Evolutionary conservation across 768 basidiomycete species (phyloP).

Genomic region (Boletellus sp.): DNA sequence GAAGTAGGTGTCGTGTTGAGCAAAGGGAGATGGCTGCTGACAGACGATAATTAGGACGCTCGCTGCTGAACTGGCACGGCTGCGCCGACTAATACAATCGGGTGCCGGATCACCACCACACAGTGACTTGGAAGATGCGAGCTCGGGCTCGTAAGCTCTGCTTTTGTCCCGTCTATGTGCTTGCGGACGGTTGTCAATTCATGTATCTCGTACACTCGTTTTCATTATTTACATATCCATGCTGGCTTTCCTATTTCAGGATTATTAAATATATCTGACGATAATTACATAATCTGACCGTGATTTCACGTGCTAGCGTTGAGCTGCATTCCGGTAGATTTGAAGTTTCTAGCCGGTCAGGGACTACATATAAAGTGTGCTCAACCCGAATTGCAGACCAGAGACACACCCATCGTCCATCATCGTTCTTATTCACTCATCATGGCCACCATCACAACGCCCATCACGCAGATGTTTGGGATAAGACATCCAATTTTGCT

Average conservation of each 20-base stretch:
- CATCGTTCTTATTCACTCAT: neutral
- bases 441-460: slow-evolving; percentile 66
- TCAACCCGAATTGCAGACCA: too few relatives aligned
- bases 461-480: slow-evolving; percentile 84
- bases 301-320: too few relatives aligned
- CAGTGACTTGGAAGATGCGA: slow-evolving; percentile 10
- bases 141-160: slow-evolving; percentile 12
- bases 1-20: slow-evolving; percentile 39
- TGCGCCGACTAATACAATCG: slow-evolving; percentile 70
- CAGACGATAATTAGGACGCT: slow-evolving; percentile 40
- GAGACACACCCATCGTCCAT: neutral
- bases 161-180: neutral
- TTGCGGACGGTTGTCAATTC: slow-evolving; percentile 27
- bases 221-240: slow-evolving; percentile 20
- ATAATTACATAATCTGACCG: neutral
- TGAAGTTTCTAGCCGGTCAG: too few relatives aligned
- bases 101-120: slow-evolving; percentile 36
- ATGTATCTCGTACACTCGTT: slow-evolving; percentile 33
- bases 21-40: neutral
- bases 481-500: slow-evolving; percentile 87
- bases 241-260: slow-evolving; percentile 23
- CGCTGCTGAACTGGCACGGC: slow-evolving; percentile 59
- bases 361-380: too few relatives aligned
- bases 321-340: too few relatives aligned
- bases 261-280: slow-evolving; percentile 13